phyloP scores from a whole-genome alignment of 2,329 filamentous ascomycete species.

The Plectosphaerella sp. region DNA sequence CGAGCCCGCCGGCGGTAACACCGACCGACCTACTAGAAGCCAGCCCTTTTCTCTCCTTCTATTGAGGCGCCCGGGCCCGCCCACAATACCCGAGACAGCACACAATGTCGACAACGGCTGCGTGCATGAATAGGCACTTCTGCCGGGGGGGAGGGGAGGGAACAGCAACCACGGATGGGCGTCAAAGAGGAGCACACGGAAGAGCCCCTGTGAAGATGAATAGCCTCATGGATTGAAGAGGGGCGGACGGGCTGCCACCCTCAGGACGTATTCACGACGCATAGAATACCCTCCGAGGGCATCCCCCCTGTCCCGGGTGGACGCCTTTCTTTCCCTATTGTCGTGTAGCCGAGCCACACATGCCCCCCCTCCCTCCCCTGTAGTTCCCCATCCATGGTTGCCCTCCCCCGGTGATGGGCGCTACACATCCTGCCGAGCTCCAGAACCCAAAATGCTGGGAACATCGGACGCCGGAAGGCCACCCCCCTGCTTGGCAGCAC shows the following conservation, averaged over 20 bases:
- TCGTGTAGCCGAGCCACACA: background rate
- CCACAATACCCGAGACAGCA: background rate
- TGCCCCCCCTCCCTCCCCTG: too few species aligned
- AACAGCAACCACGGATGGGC: background rate
- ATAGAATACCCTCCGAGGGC: background rate
- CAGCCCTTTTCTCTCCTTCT: background rate
- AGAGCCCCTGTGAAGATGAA: background rate
- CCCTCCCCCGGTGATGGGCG: too few species aligned
- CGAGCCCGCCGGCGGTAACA: too few species aligned
- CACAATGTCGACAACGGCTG: background rate
- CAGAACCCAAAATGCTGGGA: too few species aligned
- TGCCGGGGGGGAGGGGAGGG: background rate
- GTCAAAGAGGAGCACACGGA: background rate
- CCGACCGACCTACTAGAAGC: background rate
- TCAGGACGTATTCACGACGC: background rate
- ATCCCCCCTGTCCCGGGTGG: too few species aligned
- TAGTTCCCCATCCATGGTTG: too few species aligned
- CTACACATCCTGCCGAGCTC: too few species aligned
- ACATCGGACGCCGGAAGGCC: background rate
- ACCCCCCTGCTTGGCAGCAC: background rate
- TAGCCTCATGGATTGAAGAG: background rate
- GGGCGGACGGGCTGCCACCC: background rate
- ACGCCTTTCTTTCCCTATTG: background rate
- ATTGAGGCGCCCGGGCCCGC: background rate
- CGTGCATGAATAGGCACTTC: slow-evolving; percentile 1